Evolutionary conservation across 2,329 filamentous ascomycete genomes (phyloP), one percentile per base, ranked within the genome.

Genomic region (Diatrype stigma): DNA sequence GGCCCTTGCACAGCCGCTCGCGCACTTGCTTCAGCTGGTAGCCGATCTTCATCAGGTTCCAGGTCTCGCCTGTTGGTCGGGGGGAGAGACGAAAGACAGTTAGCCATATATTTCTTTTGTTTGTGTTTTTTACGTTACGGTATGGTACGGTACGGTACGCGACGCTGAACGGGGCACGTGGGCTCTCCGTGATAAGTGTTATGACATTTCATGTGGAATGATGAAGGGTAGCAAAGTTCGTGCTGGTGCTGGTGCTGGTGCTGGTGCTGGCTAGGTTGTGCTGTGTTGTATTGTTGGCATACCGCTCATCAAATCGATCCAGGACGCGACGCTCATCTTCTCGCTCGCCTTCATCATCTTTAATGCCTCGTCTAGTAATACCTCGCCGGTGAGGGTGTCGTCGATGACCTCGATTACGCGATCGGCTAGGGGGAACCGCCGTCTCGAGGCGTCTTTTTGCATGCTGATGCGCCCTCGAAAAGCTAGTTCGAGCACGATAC

Each of bases 291-390:
- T n/a, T 17, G 21, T 17, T 17, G 17, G 19, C 79, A 63, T 83
- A 96, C 93, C 94, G 71, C 92, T 96, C 91, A 99, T 93, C 61
- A 99, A 78, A 71, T 99, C 94, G 70, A 99, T 97, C 94, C 94
- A 99, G 44, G 90, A 90, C 77, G 90, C 94, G 60, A 99, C 94
- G 73, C 94, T 97, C 94, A 99, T 97, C 81, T 96, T 96, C 78
- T 99, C 94, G 73, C 91, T 96, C 62, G 89, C 86, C 80, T 99
- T 99, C 93, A 99, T 99, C 92, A 99, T 96, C 79, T 99, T 99
- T 67, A 99, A 78, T 53, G 94, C 90, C 77, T 99, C 94, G 73
- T 99, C 94, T 66, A 99, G 82, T 64, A 99, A 81, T 58, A 97
- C 94, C 76, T 99, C 94, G 62, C 94, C 94, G 6, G 94, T 99